A percentile compares a stretch with the other conserved stretches of the same genome.
phyloP scores from a whole-genome alignment of 1,284 basidiomycete species.

The Takashimella koratensis region DNA sequence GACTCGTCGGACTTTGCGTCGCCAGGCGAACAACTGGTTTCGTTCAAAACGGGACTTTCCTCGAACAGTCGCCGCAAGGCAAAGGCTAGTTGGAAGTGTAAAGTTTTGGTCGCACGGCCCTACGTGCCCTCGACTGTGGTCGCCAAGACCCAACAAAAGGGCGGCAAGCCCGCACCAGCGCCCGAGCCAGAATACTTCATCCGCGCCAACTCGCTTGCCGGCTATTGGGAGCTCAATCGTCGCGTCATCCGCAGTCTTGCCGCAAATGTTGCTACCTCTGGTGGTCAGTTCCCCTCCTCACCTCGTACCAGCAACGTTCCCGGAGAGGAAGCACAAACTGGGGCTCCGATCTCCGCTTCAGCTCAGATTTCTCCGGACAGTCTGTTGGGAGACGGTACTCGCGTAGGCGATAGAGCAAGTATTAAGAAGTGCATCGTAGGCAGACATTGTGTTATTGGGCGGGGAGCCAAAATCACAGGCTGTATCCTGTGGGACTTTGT shows the following conservation, averaged over 20 bases:
- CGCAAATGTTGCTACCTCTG: constrained; percentile 16
- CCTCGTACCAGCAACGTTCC: background rate
- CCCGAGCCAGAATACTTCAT: constrained; percentile 61
- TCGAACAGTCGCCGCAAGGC: constrained; percentile 1
- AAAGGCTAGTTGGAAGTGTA: constrained; percentile 33
- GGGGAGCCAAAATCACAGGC: constrained; percentile 76
- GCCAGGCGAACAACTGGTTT: constrained; percentile 12
- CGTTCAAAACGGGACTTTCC: constrained; percentile 8
- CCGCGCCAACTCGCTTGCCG: constrained; percentile 76
- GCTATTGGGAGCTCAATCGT: constrained; percentile 78
- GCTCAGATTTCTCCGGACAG: constrained; percentile 84
- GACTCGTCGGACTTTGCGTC: constrained; percentile 1
- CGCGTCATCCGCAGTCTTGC: constrained; percentile 33
- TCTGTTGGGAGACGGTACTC: constrained; percentile 73
- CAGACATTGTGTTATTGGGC: constrained; percentile 81
- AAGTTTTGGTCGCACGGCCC: constrained; percentile 27
- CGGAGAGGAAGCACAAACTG: background rate
- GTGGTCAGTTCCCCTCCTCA: constrained; percentile 1
- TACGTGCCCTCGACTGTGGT: constrained; percentile 8
- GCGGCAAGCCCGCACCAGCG: constrained; percentile 13
- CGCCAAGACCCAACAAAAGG: constrained; percentile 19
- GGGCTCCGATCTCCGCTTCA: constrained; percentile 51
- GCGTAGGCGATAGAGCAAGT: constrained; percentile 74
- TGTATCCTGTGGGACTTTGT: constrained; percentile 89
- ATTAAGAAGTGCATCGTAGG: constrained; percentile 89